Base-by-base conservation (phyloP, 352 stramenopile genomes). In the Pythium aquatile region DNA sequence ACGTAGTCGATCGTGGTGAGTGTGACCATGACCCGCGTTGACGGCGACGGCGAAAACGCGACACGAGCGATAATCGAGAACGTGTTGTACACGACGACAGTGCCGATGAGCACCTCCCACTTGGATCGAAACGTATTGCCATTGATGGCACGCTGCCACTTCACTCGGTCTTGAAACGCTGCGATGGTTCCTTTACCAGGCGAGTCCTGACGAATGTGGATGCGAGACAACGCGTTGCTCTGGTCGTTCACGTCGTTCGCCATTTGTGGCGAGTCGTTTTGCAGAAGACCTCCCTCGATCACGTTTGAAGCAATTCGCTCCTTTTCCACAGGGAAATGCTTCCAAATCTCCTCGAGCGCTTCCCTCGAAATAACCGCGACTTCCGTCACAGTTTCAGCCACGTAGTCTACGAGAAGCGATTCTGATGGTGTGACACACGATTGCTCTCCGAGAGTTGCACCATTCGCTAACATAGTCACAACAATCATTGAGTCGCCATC, bases 41-140 rank as follows among this genome's bases (percentile, higher is more conserved):
- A 69, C 10, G 72, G 72, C 20, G 42, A 55, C 20, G 61, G 66
- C 1, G 62, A 24, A 44, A 76, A 73, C 6, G 60, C 60, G 0
- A 76, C 58, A 13, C 72, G 65, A 26, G 65, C 61, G n/a, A 73
- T 44, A 28, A 79, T 73, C 11, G 63, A 63, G 28, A 76, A 74
- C 40, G 62, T 70, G n/a, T 79, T 79, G 72, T 79, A 79, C 8
- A 76, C 35, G 5, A 79, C 69, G 3, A 72, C 59, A 2, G 58
- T 33, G 9, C 59, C 58, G 5, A 79, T 59, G 7, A 76, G 40
- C 8, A 74, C 20, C 26, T 79, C 72, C 72, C 72, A 79, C 2
- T 48, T 39, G 4, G 56, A 64, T 26, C 67, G 67, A 37, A 74
- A 74, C 2, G 57, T 66, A 42, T 65, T 70, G 10, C 66, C 66